Base-by-base conservation (phyloP, 371 early-diverging fungal species). In the Lichtheimia ramosa region DNA sequence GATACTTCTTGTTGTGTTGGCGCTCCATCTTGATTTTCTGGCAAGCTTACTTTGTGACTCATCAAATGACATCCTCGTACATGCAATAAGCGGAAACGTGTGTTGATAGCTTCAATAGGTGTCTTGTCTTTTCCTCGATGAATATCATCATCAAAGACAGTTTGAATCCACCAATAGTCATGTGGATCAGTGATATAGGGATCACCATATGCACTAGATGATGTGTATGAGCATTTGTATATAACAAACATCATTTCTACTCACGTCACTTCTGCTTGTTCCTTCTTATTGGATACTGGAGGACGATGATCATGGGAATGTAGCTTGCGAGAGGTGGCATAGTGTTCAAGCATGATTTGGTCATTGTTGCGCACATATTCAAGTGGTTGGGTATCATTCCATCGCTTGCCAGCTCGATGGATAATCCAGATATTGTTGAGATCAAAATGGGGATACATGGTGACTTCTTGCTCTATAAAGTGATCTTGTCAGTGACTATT, bases 1-100 rank as follows among this genome's bases (percentile, higher is more conserved):
- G 87, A 90, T 10, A 99, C 92, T 73, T 99, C 98, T 55, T 91
- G 92, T 73, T 99, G 99, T 18, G 85, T 84, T 67, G 59, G 52
- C 7, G 5, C 2, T 0, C 21, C 46, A 21, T 46, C 46, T 14
- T 59, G 64, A 21, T 43, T 49, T 16, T 61, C 62, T 14, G 71
- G 63, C 7, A 69, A 39, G 5, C 59, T 16, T 12, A 62, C 50
- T 15, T 68, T 50, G 43, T 72, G 70, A 34, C 73, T 74, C 23
- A 70, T 57, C 16, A 75, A 51, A 12, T 54, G 52, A 52, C 79
- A 79, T 6, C 73, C 70, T 40, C 76, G 61, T 14, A 70, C 63
- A 63, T 96, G 96, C 16, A 85, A 67, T 13, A 93, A 65, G 24
- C 90, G 80, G 63, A 93, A 89, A 28, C 73, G 56, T 69, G 83